phyloP scores from a whole-genome alignment of 805 yeast species.

The Candida pseudofarinosa region DNA sequence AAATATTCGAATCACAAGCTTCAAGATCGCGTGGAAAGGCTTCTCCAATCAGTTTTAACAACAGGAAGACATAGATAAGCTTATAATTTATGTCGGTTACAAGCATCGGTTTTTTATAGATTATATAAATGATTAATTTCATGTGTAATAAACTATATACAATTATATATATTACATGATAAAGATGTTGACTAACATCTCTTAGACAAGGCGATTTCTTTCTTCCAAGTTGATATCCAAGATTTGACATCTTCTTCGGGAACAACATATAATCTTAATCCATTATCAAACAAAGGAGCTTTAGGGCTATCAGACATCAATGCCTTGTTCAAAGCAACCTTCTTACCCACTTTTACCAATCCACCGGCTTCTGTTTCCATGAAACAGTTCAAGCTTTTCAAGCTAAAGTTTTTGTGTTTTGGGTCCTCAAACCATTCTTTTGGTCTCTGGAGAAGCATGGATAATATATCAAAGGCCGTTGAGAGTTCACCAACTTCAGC shows the following conservation, averaged over 20 bases:
- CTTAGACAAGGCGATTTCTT: conserved; percentile 51
- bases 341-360: conserved; percentile 78
- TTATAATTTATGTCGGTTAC: background rate
- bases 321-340: conserved; percentile 59
- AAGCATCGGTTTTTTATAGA: background rate
- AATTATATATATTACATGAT: background rate
- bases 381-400: conserved; percentile 61
- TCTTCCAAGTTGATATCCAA: conserved; percentile 70
- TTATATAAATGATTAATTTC: too few species aligned
- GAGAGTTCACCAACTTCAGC: conserved; percentile 71
- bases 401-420: conserved; percentile 55
- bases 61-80: background rate
- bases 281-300: conserved; percentile 73
- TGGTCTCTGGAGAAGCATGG: conserved; percentile 58
- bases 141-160: too few species aligned
- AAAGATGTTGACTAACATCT: conserved; percentile 10
- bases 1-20: conserved; percentile 53
- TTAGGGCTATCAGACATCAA: conserved; percentile 58
- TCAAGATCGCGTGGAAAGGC: conserved; percentile 53
- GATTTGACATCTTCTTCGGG: conserved; percentile 62
- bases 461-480: conserved; percentile 60
- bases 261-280: conserved; percentile 70
- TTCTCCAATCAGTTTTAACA: conserved; percentile 42
- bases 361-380: conserved; percentile 86
- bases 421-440: conserved; percentile 64